Percentiles rank a stretch among this genome's conserved stretches.
Evolutionary conservation across 2,329 filamentous ascomycete species (phyloP).

Genomic region (Pyrenochaeta sp.): DNA sequence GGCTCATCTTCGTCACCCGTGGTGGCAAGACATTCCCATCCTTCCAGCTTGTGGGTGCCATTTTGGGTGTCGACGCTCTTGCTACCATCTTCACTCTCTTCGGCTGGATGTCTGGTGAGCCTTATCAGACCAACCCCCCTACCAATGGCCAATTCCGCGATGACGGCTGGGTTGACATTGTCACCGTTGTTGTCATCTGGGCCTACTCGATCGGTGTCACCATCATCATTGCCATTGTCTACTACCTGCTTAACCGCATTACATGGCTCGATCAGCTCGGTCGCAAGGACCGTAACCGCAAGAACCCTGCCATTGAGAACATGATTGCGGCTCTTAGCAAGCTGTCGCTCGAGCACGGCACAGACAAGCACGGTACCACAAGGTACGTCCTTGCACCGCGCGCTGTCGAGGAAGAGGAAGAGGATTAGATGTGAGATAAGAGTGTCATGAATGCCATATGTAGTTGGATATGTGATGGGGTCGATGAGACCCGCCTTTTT

Average conservation of each 20-base stretch:
- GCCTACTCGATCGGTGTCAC: slow-evolving; percentile 72
- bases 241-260: slow-evolving; percentile 69
- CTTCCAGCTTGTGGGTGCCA: slow-evolving; percentile 74
- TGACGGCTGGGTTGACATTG: slow-evolving; percentile 67
- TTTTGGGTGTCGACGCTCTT: slow-evolving; percentile 74
- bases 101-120: slow-evolving; percentile 72
- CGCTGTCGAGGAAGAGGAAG: slow-evolving; percentile 59
- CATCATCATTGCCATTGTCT: slow-evolving; percentile 72
- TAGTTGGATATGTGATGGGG: slow-evolving; percentile 38
- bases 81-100: slow-evolving; percentile 79
- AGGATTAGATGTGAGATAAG: slow-evolving; percentile 46
- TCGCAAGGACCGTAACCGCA: slow-evolving; percentile 67
- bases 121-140: slow-evolving; percentile 53
- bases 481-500: slow-evolving; percentile 32
- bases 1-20: slow-evolving; percentile 64
- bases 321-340: slow-evolving; percentile 71
- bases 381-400: slow-evolving; percentile 57
- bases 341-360: slow-evolving; percentile 68
- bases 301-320: slow-evolving; percentile 72
- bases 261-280: slow-evolving; percentile 68
- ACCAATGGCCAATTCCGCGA: slow-evolving; percentile 51
- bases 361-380: slow-evolving; percentile 57
- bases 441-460: slow-evolving; percentile 29
- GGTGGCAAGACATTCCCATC: slow-evolving; percentile 76
- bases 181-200: slow-evolving; percentile 72